Evolutionary conservation across 2,329 filamentous ascomycete species (phyloP).

Genomic region (Colletotrichum lupini): DNA sequence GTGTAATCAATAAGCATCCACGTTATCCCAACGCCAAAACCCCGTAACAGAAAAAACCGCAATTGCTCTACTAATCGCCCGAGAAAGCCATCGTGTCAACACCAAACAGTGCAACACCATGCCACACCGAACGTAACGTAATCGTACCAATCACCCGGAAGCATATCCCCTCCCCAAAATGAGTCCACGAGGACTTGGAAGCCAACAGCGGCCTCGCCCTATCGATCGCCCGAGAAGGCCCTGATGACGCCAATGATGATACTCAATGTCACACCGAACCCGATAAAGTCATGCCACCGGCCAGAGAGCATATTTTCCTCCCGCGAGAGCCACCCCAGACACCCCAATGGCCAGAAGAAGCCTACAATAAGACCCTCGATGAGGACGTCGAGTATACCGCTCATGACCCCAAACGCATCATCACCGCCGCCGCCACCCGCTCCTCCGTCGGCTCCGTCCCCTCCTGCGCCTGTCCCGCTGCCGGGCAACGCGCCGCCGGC

Average conservation of each 20-base stretch:
- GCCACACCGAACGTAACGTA: background rate
- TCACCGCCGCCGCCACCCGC: slow-evolving; percentile 57
- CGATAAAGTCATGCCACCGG: slow-evolving; percentile 86
- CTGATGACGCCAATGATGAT: slow-evolving; percentile 49
- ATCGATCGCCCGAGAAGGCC: slow-evolving; percentile 36
- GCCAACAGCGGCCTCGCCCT: background rate
- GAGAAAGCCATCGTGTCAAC: background rate
- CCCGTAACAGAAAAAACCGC: background rate
- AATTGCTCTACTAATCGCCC: background rate
- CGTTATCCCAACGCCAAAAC: background rate
- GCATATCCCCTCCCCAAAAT: background rate
- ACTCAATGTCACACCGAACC: slow-evolving; percentile 80
- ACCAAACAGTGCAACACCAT: background rate
- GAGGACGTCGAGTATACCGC: slow-evolving; percentile 82
- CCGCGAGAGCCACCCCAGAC: slow-evolving; percentile 84
- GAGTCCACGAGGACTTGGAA: background rate
- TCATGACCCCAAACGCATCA: slow-evolving; percentile 54
- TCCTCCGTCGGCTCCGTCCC: slow-evolving; percentile 41
- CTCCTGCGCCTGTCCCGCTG: background rate
- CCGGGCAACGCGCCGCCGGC: slow-evolving; percentile 49
- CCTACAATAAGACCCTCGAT: slow-evolving; percentile 90
- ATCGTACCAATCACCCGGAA: background rate
- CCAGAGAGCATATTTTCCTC: slow-evolving; percentile 90
- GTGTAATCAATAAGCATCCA: background rate
- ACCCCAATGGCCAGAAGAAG: slow-evolving; percentile 94